Percentiles rank a stretch among this genome's conserved stretches.
phyloP scores from a whole-genome alignment of 2,329 filamentous ascomycete species.

The Diplodia corticola region DNA sequence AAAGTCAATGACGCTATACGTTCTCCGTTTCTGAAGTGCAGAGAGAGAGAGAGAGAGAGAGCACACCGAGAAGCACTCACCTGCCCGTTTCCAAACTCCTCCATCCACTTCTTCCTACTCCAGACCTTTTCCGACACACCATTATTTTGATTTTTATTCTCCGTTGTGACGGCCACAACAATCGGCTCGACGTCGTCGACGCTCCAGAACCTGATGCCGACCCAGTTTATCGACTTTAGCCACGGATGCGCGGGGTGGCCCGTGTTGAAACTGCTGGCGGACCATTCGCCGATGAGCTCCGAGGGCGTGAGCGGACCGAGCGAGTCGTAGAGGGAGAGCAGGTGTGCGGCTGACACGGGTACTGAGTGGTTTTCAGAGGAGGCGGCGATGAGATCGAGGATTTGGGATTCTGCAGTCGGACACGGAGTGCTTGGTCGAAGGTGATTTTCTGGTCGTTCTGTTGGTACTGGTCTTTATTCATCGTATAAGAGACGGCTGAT shows the following conservation, averaged over 20 bases:
- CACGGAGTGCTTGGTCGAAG: too few relatives aligned
- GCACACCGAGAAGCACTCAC: background rate
- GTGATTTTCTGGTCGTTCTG: too few relatives aligned
- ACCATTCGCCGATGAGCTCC: constrained; percentile 35
- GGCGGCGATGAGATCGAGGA: too few relatives aligned
- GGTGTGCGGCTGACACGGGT: too few relatives aligned
- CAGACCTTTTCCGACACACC: too few relatives aligned
- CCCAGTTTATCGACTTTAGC: constrained; percentile 33
- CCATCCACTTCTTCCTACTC: background rate
- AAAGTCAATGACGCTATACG: too few relatives aligned
- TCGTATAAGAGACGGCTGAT: too few relatives aligned
- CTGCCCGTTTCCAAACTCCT: background rate
- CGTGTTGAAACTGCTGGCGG: constrained; percentile 31
- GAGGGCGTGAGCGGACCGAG: background rate
- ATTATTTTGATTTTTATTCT: background rate
- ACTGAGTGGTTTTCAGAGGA: too few relatives aligned
- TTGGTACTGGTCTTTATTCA: too few relatives aligned
- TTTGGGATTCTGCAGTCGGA: too few relatives aligned
- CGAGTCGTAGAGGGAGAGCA: background rate
- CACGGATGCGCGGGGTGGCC: constrained; percentile 29
- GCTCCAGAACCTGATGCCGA: constrained; percentile 34
- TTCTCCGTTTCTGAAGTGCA: too few relatives aligned
- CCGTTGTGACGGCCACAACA: constrained; percentile 24
- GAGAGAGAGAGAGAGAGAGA: too few relatives aligned
- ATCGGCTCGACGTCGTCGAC: constrained; percentile 37